Evolutionary conservation across 495 filamentous ascomycete species (phyloP).

Genomic region (Trichoderma virens): DNA sequence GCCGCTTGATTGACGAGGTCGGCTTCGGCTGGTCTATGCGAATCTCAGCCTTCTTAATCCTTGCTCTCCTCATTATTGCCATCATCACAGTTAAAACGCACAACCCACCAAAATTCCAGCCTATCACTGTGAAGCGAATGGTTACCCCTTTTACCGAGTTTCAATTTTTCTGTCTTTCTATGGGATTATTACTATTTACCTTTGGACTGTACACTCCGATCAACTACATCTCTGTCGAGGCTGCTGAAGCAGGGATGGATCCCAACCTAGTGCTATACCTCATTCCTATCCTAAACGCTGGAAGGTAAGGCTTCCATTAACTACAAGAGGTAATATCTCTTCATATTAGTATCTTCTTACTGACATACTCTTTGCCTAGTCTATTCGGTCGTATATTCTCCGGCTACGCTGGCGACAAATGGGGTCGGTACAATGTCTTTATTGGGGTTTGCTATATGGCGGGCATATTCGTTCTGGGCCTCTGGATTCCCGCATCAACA

Average conservation of each 20-base stretch:
- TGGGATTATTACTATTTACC: conserved; percentile 37
- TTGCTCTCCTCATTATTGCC: conserved; percentile 46
- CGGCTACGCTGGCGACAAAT: conserved; percentile 52
- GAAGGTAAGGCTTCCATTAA: conserved; percentile 11
- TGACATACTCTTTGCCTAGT: conserved; percentile 16
- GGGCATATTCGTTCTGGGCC: conserved; percentile 49
- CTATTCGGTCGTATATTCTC: conserved; percentile 56
- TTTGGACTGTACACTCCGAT: conserved; percentile 55
- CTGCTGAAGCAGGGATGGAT: conserved; percentile 44
- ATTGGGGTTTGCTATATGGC: conserved; percentile 45
- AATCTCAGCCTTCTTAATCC: conserved; percentile 53
- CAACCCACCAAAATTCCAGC: conserved; percentile 16
- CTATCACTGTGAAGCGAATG: conserved; percentile 12
- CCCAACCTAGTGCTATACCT: conserved; percentile 48
- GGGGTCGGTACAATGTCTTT: conserved; percentile 55
- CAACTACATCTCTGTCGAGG: conserved; percentile 55
- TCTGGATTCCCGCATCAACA: conserved; percentile 50
- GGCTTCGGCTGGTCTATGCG: conserved; percentile 64
- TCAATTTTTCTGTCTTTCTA: conserved; percentile 18
- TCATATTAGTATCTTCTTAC: background rate
- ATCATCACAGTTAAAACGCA: conserved; percentile 23
- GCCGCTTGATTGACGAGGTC: conserved; percentile 44
- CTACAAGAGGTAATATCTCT: too few species aligned
- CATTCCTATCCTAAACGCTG: conserved; percentile 55
- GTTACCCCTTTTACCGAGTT: conserved; percentile 31